Evolutionary conservation across 1,284 basidiomycete genomes (phyloP).

Genomic region (Tilletiopsis washingtonensis): DNA sequence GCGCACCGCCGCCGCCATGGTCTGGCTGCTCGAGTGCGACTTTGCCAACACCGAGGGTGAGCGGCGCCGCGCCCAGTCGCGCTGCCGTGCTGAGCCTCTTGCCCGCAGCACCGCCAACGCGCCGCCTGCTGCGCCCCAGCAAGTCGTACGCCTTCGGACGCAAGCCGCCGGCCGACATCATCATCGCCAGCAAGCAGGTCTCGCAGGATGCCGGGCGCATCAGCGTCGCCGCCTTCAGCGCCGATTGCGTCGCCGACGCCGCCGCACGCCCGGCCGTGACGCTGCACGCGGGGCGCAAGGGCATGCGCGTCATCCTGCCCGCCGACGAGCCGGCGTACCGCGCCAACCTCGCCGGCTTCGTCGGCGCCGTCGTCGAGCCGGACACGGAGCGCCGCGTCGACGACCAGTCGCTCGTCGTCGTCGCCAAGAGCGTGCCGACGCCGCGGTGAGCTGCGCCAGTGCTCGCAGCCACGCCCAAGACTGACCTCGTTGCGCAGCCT

Average conservation of each 20-base stretch:
- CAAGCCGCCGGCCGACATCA: slow-evolving; percentile 31
- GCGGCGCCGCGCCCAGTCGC: too few relatives aligned
- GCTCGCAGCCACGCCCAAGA: not conserved
- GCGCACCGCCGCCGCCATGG: too few relatives aligned
- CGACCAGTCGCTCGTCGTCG: not conserved
- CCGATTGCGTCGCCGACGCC: not conserved
- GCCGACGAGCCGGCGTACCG: not conserved
- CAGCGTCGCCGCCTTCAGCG: slow-evolving; percentile 8
- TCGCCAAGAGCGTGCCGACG: not conserved
- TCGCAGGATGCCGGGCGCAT: slow-evolving; percentile 19
- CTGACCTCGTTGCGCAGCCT: not conserved
- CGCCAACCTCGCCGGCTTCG: not conserved
- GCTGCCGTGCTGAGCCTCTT: too few relatives aligned
- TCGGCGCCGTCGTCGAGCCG: not conserved
- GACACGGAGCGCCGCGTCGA: not conserved
- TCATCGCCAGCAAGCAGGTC: slow-evolving; percentile 32
- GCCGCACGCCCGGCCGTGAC: slow-evolving; percentile 16
- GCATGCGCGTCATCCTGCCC: not conserved
- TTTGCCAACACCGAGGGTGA: too few relatives aligned
- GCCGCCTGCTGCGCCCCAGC: too few relatives aligned
- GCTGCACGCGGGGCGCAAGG: not conserved
- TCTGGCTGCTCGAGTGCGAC: too few relatives aligned
- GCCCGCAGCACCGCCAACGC: too few relatives aligned
- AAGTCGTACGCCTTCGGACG: slow-evolving; percentile 27
- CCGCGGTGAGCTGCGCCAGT: too few relatives aligned